A percentile compares a stretch with the other conserved stretches of the same genome.
Evolutionary conservation across 2,329 filamentous ascomycete species (phyloP).

Genomic region (Grosmannia clavigera): DNA sequence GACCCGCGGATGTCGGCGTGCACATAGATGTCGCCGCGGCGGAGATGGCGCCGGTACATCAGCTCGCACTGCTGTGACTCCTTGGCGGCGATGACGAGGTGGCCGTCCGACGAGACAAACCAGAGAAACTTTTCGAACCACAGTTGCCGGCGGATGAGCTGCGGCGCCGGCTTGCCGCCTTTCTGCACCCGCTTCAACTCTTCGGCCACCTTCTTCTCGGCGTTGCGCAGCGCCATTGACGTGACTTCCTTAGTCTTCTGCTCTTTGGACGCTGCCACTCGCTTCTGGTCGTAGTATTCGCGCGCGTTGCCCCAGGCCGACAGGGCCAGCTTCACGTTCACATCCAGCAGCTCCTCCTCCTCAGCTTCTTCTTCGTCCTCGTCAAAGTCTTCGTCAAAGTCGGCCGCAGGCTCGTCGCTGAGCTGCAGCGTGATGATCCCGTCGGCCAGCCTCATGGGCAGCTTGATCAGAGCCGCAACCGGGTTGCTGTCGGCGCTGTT

Average conservation of each 20-base stretch:
- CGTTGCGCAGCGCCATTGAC: constrained; percentile 71
- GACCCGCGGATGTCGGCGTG: constrained; percentile 83
- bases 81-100: constrained; percentile 78
- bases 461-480: constrained; percentile 74
- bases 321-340: constrained; percentile 75
- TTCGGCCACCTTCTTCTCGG: constrained; percentile 75
- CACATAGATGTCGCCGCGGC: constrained; percentile 83
- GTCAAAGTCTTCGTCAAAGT: constrained; percentile 34
- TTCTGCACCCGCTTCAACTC: constrained; percentile 82
- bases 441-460: constrained; percentile 81
- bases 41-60: constrained; percentile 75
- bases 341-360: constrained; percentile 45
- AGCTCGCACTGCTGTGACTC: constrained; percentile 85
- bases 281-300: constrained; percentile 85
- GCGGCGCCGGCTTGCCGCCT: constrained; percentile 73
- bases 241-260: constrained; percentile 77
- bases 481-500: constrained; percentile 75
- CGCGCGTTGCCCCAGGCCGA: constrained; percentile 83
- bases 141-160: constrained; percentile 68
- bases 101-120: constrained; percentile 92
- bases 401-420: constrained; percentile 51
- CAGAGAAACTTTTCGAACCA: constrained; percentile 98
- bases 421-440: constrained; percentile 75
- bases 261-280: constrained; percentile 71
- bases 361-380: constrained; percentile 48